Conservation (phyloP, 2,329 filamentous ascomycete genomes). For the Phaeoacremonium minimum region DNA sequence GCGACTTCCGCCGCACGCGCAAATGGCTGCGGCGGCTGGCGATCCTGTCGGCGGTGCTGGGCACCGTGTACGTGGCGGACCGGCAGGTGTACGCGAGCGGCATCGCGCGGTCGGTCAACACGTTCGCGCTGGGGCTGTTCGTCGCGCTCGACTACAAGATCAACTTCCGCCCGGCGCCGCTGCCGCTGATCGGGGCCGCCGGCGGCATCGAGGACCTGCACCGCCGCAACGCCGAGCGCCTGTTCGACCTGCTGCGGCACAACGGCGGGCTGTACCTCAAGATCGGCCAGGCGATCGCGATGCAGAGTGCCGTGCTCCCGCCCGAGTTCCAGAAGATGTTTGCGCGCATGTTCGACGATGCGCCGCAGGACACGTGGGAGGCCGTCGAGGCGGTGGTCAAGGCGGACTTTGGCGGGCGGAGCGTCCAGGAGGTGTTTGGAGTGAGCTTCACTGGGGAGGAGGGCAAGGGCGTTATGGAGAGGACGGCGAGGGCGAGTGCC, state of each 20-base stretch:
- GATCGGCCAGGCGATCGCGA: conserved; percentile 96
- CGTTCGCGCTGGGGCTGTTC: conserved; percentile 73
- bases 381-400: conserved; percentile 81
- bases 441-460: conserved; percentile 74
- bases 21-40: conserved; percentile 75
- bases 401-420: conserved; percentile 81
- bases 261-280: conserved; percentile 97
- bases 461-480: conserved; percentile 61
- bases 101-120: conserved; percentile 72
- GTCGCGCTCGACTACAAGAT: conserved; percentile 93
- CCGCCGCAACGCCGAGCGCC: conserved; percentile 73
- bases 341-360: conserved; percentile 93
- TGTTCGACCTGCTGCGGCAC: conserved; percentile 74
- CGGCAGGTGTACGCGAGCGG: conserved; percentile 73
- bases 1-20: conserved; percentile 64
- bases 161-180: conserved; percentile 82
- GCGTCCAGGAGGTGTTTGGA: conserved; percentile 86
- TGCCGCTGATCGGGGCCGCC: conserved; percentile 24
- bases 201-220: conserved; percentile 77
- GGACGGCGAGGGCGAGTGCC: conserved; percentile 66
- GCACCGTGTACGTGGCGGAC: conserved; percentile 65
- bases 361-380: conserved; percentile 85
- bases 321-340: conserved; percentile 98
- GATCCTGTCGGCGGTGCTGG: conserved; percentile 55
- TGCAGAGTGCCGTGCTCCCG: conserved; percentile 92